Percentiles rank a stretch among this genome's conserved stretches.
phyloP scores from a whole-genome alignment of 169 alveolate genomes.

The Ichthyophthirius multifiliis region DNA sequence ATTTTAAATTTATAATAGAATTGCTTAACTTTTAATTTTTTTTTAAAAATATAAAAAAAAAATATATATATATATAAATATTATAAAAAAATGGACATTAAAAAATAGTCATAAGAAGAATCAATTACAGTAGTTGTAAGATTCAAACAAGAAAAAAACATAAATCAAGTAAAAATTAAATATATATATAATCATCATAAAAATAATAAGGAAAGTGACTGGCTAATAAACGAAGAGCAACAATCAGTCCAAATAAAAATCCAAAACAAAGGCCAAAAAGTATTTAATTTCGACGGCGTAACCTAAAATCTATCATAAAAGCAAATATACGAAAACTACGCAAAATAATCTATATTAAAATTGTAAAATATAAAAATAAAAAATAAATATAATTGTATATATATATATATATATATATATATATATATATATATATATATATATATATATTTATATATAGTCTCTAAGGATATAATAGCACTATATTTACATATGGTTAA shows the following conservation, averaged over 20 bases:
- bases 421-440: background rate
- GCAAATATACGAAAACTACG: background rate
- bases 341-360: background rate
- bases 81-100: slow-evolving; percentile 7
- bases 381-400: background rate
- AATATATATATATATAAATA: too few relatives aligned
- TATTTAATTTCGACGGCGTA: background rate
- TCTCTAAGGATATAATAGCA: slow-evolving; percentile 34
- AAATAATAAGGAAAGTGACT: background rate
- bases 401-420: background rate
- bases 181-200: background rate
- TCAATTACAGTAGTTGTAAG: background rate
- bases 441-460: background rate
- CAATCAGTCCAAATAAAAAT: background rate
- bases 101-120: background rate
- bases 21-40: too few relatives aligned
- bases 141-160: background rate
- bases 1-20: too few relatives aligned
- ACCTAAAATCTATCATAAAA: background rate
- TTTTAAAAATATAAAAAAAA: too few relatives aligned
- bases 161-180: background rate
- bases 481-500: slow-evolving; percentile 47
- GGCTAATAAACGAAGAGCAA: background rate
- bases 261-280: background rate
- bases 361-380: background rate